Base-by-base conservation (phyloP, 2,329 filamentous ascomycete species). In the Diplodia mutila region DNA sequence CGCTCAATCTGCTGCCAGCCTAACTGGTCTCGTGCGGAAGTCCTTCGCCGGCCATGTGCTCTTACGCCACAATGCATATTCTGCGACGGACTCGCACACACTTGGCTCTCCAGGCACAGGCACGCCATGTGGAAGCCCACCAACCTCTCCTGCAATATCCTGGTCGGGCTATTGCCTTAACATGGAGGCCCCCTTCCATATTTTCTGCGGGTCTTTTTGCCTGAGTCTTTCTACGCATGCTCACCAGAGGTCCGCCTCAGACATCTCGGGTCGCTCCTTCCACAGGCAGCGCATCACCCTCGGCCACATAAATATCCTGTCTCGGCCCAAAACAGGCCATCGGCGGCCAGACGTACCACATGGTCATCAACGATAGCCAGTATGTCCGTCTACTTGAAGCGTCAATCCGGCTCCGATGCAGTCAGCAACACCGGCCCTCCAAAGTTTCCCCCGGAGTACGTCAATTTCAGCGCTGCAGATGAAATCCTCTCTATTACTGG, bases 401-500 rank as follows among this genome's bases (percentile, higher is more conserved):
- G 51, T 7, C 55, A 67, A 18, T 42, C 63, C 32, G 42, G 46
- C 29, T 61, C 59, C 1, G 23, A 54, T 61, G 14, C 55, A 9
- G 48, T 48, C 21, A 2, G 29, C 46, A 39, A 61, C 68, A 55
- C 14, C 29, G 29, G 67, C 54, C 57, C 29, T 39, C 29, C 21
- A 12, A 16, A 29, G 63, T 68, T 72, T 32, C 71, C 75, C 53
- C 71, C 75, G 27, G 75, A 76, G 42, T 73, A 78, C 68, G 75
- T 78, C 1, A 68, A 73, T 14, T 81, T 79, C 61, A 77, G 76
- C 67, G 80, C 78, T 65, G 75, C 75, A 0, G 70, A 71, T 12
- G 70, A 74, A 14, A 80, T 85, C n/a, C 73, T 85, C 14, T 75
- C 75, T 1, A 79, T 81, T 12, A 80, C 80, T 1, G 72, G 79